Evolutionary conservation across 176 grass and related monocot species (phyloP).

Genomic region (Miscanthus lutarioriparius): DNA sequence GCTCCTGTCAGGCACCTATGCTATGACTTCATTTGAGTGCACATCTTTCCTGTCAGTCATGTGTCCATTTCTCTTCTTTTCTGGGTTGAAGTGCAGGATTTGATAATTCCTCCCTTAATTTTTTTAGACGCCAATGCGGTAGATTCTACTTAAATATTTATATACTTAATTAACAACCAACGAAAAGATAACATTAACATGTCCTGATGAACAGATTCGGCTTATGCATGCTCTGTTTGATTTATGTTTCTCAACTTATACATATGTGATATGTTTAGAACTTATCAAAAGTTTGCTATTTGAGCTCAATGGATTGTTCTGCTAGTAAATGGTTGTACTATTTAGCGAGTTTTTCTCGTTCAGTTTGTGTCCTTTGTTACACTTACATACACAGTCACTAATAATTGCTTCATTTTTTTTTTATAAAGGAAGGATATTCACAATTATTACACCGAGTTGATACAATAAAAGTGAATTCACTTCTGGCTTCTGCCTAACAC

Average conservation of each 20-base stretch:
- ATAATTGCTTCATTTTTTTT: neutral
- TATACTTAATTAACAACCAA: neutral
- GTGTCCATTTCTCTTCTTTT: neutral
- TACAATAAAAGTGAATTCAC: neutral
- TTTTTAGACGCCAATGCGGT: neutral
- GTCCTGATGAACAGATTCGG: neutral
- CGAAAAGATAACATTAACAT: neutral
- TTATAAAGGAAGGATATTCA: neutral
- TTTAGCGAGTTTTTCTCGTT: neutral
- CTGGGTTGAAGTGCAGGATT: neutral
- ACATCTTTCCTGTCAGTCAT: neutral
- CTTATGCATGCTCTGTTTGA: neutral
- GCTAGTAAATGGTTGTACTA: neutral
- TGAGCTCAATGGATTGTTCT: neutral
- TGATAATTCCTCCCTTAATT: neutral
- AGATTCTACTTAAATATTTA: neutral
- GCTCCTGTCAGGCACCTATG: neutral
- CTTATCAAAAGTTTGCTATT: neutral
- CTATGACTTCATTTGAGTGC: neutral
- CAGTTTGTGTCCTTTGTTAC: neutral
- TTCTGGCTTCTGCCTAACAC: neutral
- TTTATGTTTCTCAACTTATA: neutral
- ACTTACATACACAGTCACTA: neutral
- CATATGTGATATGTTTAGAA: neutral
- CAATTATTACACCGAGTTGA: neutral